These are phyloP conservation scores for Phytophthora boehmeriae DNA, from an alignment of 352 stramenopile genomes.

Conservation along the genomic window DNA sequence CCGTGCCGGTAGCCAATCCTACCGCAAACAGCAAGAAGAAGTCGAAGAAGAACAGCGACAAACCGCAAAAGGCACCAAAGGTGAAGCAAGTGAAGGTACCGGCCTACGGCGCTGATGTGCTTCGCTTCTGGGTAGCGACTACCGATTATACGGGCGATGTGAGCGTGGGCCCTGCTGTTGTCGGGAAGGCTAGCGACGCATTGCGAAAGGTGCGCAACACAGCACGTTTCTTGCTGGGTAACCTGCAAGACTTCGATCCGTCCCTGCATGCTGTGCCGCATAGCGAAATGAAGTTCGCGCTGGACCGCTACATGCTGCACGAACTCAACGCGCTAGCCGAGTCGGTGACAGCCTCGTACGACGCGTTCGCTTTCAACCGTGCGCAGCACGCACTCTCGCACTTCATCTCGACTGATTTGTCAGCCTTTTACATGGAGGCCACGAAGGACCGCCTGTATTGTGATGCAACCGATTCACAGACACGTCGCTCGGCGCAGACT, in stretches of 20 bases:
- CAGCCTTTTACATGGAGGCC: conserved; percentile 98
- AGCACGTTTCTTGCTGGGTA: conserved; percentile 96
- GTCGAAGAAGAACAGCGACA: conserved; percentile 73
- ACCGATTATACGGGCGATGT: conserved; percentile 98
- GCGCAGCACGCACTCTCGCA: conserved; percentile 92
- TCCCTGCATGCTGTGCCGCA: conserved; percentile 82
- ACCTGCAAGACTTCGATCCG: conserved; percentile 94
- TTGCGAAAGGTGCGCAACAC: conserved; percentile 96
- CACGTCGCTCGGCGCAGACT: conserved; percentile 89
- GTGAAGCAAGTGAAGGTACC: conserved; percentile 68
- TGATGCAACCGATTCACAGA: conserved; percentile 80
- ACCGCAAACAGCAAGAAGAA: conserved; percentile 63
- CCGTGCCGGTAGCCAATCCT: conserved; percentile 23
- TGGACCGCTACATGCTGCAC: conserved; percentile 98
- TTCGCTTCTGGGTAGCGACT: conserved; percentile 97
- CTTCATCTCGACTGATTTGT: conserved; percentile 95
- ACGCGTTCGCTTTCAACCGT: conserved; percentile 90
- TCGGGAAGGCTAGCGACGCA: conserved; percentile 85
- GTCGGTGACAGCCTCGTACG: conserved; percentile 87
- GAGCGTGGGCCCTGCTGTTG: conserved; percentile 91
- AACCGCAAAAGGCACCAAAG: conserved; percentile 72
- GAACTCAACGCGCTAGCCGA: conserved; percentile 82
- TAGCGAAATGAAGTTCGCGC: conserved; percentile 76
- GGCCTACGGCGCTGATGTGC: conserved; percentile 96
- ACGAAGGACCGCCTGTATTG: conserved; percentile 98